Evolutionary conservation across 2,329 filamentous ascomycete species (phyloP).

Genomic region (Phymatotrichopsis omnivora): DNA sequence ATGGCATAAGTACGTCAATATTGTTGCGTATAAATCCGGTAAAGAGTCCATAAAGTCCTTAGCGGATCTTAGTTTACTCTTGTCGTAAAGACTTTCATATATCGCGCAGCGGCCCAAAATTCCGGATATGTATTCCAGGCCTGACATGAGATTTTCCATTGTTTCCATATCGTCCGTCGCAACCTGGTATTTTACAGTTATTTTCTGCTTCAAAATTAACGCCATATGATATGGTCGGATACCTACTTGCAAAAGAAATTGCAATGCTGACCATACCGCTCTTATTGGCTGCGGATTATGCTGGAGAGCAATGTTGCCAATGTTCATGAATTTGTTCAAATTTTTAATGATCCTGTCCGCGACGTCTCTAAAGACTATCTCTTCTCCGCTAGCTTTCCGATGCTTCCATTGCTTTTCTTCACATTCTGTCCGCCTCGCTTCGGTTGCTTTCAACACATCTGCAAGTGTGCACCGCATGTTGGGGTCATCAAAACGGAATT

Average conservation of each 20-base stretch:
- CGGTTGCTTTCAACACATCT: not conserved
- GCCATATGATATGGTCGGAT: not conserved
- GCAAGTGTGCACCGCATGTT: not conserved
- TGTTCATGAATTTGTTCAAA: slow-evolving; percentile 29
- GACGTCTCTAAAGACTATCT: slow-evolving; percentile 8
- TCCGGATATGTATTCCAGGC: not conserved
- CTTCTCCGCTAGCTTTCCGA: not conserved
- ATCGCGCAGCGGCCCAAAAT: slow-evolving; percentile 21
- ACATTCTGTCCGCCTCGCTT: not conserved
- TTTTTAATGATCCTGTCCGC: slow-evolving; percentile 26
- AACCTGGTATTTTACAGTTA: not conserved
- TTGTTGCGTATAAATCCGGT: not conserved
- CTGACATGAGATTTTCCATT: not conserved
- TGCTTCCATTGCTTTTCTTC: slow-evolving; percentile 4
- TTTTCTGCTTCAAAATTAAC: not conserved
- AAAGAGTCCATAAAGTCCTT: not conserved
- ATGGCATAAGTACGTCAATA: slow-evolving; percentile 5
- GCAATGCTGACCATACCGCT: slow-evolving; percentile 13
- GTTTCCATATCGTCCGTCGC: not conserved
- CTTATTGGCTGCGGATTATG: slow-evolving; percentile 14
- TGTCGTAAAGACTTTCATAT: slow-evolving; percentile 19
- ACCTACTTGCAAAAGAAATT: slow-evolving; percentile 15
- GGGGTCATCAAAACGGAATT: not conserved
- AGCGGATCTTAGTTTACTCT: not conserved
- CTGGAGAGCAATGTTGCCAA: slow-evolving; percentile 8